phyloP scores from a whole-genome alignment of 176 grass and related monocot genomes.

The Echinochloa phyllopogon region DNA sequence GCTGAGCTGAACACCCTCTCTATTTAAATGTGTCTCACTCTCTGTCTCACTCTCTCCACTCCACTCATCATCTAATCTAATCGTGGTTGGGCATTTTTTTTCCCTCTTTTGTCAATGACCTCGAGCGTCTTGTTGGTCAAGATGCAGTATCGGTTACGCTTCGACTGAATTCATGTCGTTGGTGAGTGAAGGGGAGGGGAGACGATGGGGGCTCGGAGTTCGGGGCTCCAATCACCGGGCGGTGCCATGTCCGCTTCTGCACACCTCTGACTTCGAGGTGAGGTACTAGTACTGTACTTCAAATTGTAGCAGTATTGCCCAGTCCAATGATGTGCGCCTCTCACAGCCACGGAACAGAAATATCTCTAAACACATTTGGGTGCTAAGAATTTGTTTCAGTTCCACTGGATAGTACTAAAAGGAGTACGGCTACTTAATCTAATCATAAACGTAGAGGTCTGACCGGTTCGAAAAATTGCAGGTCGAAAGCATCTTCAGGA shows the following conservation, averaged over 20 bases:
- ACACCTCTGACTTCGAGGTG: background rate
- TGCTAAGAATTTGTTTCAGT: too few species aligned
- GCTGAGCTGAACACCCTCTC: background rate
- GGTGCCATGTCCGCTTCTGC: background rate
- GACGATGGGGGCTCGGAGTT: background rate
- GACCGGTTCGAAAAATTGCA: too few species aligned
- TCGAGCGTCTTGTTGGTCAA: slow-evolving; percentile 33
- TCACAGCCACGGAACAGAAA: background rate
- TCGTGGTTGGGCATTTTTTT: background rate
- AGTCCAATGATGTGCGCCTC: background rate
- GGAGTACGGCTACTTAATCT: too few species aligned
- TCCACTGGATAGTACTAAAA: too few species aligned
- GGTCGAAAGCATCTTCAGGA: too few species aligned
- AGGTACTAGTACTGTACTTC: too few species aligned
- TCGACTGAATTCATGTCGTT: slow-evolving; percentile 23
- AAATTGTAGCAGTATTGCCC: too few species aligned
- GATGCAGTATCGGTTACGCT: slow-evolving; percentile 26
- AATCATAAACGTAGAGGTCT: too few species aligned
- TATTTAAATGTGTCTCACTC: slow-evolving; percentile 39
- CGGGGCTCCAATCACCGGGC: slow-evolving; percentile 28
- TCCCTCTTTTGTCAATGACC: slow-evolving; percentile 4
- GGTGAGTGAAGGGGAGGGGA: background rate
- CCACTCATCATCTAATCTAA: background rate
- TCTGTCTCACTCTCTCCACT: background rate
- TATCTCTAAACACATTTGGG: too few species aligned